phyloP scores from a whole-genome alignment of 1,284 basidiomycete genomes.

The Trichosporon sp. region DNA sequence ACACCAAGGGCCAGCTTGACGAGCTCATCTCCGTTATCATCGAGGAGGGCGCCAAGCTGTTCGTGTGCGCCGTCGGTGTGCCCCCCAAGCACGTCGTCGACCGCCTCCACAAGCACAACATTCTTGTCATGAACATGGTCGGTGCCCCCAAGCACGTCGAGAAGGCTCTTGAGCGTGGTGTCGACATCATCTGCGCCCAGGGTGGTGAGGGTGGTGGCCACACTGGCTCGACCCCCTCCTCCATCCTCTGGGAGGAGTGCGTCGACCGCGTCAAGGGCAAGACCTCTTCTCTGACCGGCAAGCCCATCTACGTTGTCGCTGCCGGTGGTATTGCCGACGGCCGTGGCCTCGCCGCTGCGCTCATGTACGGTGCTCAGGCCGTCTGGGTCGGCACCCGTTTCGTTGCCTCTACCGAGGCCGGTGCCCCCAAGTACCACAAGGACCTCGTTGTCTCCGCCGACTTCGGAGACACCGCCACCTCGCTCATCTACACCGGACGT shows the following conservation, averaged over 20 bases:
- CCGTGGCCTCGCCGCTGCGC: slow-evolving; percentile 71
- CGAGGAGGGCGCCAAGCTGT: slow-evolving; percentile 72
- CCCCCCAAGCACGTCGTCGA: slow-evolving; percentile 73
- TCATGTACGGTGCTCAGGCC: slow-evolving; percentile 77
- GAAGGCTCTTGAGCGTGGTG: slow-evolving; percentile 72
- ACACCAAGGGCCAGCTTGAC: slow-evolving; percentile 62
- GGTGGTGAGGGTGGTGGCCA: slow-evolving; percentile 77
- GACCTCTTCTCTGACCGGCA: slow-evolving; percentile 69
- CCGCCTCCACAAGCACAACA: slow-evolving; percentile 69
- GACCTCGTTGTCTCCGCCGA: slow-evolving; percentile 50
- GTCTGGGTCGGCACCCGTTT: slow-evolving; percentile 88
- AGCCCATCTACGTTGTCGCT: slow-evolving; percentile 73
- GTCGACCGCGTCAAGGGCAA: slow-evolving; percentile 72
- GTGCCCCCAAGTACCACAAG: slow-evolving; percentile 75
- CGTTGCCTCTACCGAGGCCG: slow-evolving; percentile 75
- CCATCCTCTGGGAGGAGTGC: slow-evolving; percentile 59
- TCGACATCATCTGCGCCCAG: slow-evolving; percentile 83
- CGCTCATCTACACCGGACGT: slow-evolving; percentile 65
- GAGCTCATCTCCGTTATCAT: slow-evolving; percentile 81
- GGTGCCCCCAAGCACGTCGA: slow-evolving; percentile 79
- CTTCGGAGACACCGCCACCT: slow-evolving; percentile 24
- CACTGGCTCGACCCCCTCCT: slow-evolving; percentile 45
- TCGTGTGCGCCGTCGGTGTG: slow-evolving; percentile 75
- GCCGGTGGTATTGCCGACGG: slow-evolving; percentile 84
- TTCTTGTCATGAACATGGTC: slow-evolving; percentile 86